Conservation (phyloP, 2,329 filamentous ascomycete species). For the Botrytis byssoidea region DNA sequence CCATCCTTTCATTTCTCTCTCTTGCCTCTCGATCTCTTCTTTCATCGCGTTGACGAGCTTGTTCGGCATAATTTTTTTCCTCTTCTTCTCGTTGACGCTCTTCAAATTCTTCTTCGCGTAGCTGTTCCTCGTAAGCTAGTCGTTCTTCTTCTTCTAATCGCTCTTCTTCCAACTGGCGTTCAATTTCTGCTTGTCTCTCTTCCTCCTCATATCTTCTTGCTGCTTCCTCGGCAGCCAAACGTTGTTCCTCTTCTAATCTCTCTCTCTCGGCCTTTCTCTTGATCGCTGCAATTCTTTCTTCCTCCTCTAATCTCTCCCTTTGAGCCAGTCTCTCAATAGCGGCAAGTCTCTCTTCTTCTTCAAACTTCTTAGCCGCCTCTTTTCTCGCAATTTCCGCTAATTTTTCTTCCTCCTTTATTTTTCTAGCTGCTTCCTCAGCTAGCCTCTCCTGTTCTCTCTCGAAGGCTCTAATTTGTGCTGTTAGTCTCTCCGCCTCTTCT, state of each 20-base stretch:
- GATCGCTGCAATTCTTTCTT: slow-evolving; percentile 1
- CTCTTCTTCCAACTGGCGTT: slow-evolving; percentile 12
- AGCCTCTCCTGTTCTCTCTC: slow-evolving; percentile 19
- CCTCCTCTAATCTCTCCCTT: slow-evolving; percentile 6
- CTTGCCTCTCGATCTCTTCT: slow-evolving; percentile 4
- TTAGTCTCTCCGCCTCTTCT: slow-evolving; percentile 23
- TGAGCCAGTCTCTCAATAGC: neutral
- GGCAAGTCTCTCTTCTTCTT: slow-evolving; percentile 11
- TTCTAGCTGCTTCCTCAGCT: slow-evolving; percentile 22
- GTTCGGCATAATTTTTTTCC: slow-evolving; percentile 15
- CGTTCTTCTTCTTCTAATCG: slow-evolving; percentile 10
- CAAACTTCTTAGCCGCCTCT: slow-evolving; percentile 1
- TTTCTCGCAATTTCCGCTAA: slow-evolving; percentile 5
- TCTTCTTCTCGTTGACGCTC: slow-evolving; percentile 10
- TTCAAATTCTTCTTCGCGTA: slow-evolving; percentile 15
- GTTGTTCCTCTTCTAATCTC: slow-evolving; percentile 6
- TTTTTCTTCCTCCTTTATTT: slow-evolving; percentile 16
- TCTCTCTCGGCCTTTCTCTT: neutral
- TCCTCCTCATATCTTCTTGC: slow-evolving; percentile 6
- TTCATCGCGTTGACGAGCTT: slow-evolving; percentile 15
- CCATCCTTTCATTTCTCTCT: slow-evolving; percentile 5
- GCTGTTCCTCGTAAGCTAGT: slow-evolving; percentile 13
- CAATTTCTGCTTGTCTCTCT: slow-evolving; percentile 3
- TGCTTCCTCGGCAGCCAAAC: slow-evolving; percentile 15
- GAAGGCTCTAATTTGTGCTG: slow-evolving; percentile 21